Evolutionary conservation across 1,139 yeast species (phyloP).

Genomic region (Debaryomyces psychrophilus): DNA sequence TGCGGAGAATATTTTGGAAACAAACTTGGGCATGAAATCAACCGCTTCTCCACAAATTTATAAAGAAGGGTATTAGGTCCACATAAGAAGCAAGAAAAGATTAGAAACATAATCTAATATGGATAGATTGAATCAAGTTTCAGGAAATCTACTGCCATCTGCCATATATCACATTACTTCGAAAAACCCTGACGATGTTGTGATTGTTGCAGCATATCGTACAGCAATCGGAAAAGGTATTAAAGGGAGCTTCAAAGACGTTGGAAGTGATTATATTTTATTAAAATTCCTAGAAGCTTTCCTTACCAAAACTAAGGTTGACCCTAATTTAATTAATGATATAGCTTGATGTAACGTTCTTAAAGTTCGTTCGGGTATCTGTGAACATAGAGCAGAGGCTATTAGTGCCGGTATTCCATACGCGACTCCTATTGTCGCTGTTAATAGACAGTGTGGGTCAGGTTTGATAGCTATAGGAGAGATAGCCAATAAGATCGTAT

Average conservation of each 20-base stretch:
- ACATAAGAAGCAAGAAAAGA: too few species aligned
- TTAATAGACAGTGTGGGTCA: conserved; percentile 94
- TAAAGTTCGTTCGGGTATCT: conserved; percentile 89
- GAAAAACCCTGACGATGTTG: conserved; percentile 83
- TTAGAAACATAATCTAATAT: conserved; percentile 26
- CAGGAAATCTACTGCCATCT: conserved; percentile 55
- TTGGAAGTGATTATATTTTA: conserved; percentile 73
- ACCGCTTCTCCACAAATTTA: too few species aligned
- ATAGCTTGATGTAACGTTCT: conserved; percentile 87
- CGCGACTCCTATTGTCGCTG: conserved; percentile 73
- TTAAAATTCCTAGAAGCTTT: conserved; percentile 64
- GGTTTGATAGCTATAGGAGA: conserved; percentile 90
- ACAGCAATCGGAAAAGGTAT: conserved; percentile 89
- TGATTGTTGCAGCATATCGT: conserved; percentile 84
- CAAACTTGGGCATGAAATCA: too few species aligned
- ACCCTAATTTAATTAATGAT: conserved; percentile 72
- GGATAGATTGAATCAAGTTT: conserved; percentile 66
- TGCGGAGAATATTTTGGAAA: too few species aligned
- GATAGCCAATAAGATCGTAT: conserved; percentile 81
- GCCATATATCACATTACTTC: conserved; percentile 47
- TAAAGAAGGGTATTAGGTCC: too few species aligned
- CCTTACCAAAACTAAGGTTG: conserved; percentile 61
- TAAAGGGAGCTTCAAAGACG: conserved; percentile 77
- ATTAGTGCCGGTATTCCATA: conserved; percentile 54
- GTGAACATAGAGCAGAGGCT: conserved; percentile 82